These are phyloP conservation scores for Ziziphus jujuba DNA, from an alignment of 306 rosid species.

Conservation along the genomic window DNA sequence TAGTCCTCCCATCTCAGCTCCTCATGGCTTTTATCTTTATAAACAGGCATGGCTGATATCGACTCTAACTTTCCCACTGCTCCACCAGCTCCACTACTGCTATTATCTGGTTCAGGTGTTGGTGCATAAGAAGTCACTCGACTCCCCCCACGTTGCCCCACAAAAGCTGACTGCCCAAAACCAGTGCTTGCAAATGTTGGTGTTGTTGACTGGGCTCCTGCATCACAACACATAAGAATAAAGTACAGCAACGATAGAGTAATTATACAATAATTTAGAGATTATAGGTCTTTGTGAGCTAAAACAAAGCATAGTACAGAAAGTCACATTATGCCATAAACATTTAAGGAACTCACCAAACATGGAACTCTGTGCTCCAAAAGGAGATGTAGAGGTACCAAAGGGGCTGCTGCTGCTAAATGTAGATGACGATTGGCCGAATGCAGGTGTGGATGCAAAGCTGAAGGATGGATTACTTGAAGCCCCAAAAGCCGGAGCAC, in stretches of 20 bases:
- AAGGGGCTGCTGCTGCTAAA: conserved; percentile 78
- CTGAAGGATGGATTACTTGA: conserved; percentile 70
- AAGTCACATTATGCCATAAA: not conserved
- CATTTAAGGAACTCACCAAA: conserved; percentile 54
- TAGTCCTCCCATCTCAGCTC: conserved; percentile 99
- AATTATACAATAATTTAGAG: not conserved
- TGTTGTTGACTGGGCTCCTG: conserved; percentile 73
- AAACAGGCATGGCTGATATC: conserved; percentile 87
- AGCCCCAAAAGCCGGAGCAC: conserved; percentile 69
- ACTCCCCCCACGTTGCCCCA: conserved; percentile 84
- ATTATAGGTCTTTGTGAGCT: not conserved
- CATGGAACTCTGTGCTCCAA: conserved; percentile 76
- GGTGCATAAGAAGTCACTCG: conserved; percentile 67
- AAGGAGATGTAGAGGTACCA: conserved; percentile 61
- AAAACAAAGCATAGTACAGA: not conserved
- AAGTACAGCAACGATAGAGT: not conserved
- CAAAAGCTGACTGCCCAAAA: conserved; percentile 70
- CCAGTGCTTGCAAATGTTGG: conserved; percentile 57
- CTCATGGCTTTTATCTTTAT: conserved; percentile 92
- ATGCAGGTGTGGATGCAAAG: conserved; percentile 57
- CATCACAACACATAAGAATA: conserved; percentile 5
- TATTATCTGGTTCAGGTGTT: conserved; percentile 67
- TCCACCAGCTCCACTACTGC: conserved; percentile 45
- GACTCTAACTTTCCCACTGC: conserved; percentile 72
- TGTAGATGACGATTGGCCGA: conserved; percentile 74